A percentile compares a stretch with the other conserved stretches of the same genome.
Evolutionary conservation across 177 flowering plant genomes (phyloP).

Genomic region (Vitis hybrid): DNA sequence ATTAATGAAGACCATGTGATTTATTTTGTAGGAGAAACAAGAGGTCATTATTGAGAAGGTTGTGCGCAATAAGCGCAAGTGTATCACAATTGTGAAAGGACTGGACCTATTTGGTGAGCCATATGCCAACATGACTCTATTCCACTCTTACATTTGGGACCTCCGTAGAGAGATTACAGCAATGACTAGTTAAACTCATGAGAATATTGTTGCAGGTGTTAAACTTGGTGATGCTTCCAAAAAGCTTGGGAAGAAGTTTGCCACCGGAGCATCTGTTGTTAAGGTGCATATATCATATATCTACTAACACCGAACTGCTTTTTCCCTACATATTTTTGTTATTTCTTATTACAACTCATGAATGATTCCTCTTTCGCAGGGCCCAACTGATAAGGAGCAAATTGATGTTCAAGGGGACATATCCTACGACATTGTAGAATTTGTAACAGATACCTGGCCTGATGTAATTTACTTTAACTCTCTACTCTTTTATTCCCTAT

Average conservation of each 20-base stretch:
- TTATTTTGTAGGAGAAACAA: slow-evolving; percentile 62
- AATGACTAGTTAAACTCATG: too few relatives aligned
- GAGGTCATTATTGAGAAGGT: slow-evolving; percentile 92
- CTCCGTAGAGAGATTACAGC: not conserved
- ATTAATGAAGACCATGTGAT: slow-evolving; percentile 4
- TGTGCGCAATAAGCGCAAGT: slow-evolving; percentile 85
- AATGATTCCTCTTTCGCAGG: slow-evolving; percentile 39
- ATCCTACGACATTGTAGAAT: slow-evolving; percentile 84
- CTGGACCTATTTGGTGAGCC: slow-evolving; percentile 21
- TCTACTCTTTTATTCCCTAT: not conserved
- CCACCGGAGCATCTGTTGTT: slow-evolving; percentile 98
- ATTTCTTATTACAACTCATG: slow-evolving; percentile 4
- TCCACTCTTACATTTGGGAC: not conserved
- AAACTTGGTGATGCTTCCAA: slow-evolving; percentile 97
- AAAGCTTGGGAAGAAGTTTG: slow-evolving; percentile 98
- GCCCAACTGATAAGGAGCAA: slow-evolving; percentile 97
- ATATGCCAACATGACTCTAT: not conserved
- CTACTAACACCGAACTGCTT: not conserved
- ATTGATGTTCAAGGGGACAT: slow-evolving; percentile 99
- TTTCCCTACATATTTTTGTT: not conserved
- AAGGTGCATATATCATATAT: slow-evolving; percentile 50
- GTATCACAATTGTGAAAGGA: slow-evolving; percentile 56
- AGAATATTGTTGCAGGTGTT: slow-evolving; percentile 51
- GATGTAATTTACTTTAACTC: slow-evolving; percentile 51
- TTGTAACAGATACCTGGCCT: slow-evolving; percentile 90